Conservation (phyloP, 805 yeast genomes). For the Myxozyma melibiosi region DNA sequence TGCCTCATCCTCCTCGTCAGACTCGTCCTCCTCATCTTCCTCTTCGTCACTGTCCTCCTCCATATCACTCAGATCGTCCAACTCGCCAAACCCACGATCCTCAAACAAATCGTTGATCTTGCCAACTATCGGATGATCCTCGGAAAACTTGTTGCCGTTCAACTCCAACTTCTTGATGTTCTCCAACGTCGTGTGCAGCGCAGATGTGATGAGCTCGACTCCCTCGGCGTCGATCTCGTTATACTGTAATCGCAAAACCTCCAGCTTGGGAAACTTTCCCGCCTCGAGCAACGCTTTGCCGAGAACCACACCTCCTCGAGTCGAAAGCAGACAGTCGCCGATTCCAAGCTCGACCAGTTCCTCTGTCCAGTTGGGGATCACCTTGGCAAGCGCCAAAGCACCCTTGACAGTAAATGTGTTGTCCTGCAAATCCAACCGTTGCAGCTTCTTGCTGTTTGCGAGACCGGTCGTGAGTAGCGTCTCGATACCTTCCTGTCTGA, state of each 20-base stretch:
- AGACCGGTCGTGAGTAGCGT: constrained; percentile 75
- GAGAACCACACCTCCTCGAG: constrained; percentile 68
- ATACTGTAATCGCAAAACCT: constrained; percentile 74
- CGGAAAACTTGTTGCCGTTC: constrained; percentile 91
- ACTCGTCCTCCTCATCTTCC: constrained; percentile 61
- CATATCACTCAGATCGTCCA: constrained; percentile 92
- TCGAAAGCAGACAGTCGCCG: constrained; percentile 84
- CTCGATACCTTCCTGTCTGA: constrained; percentile 89
- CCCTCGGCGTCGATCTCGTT: constrained; percentile 78
- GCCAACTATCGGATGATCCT: constrained; percentile 74
- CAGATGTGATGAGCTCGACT: constrained; percentile 59
- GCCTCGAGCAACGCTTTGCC: constrained; percentile 44
- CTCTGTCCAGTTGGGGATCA: constrained; percentile 62
- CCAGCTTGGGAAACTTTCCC: constrained; percentile 48
- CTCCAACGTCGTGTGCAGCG: constrained; percentile 57
- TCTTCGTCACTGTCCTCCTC: constrained; percentile 67
- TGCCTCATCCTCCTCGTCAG: constrained; percentile 37
- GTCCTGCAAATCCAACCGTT: constrained; percentile 85
- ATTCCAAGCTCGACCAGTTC: constrained; percentile 74
- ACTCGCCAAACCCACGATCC: constrained; percentile 73
- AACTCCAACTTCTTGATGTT: constrained; percentile 70
- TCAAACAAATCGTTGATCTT: constrained; percentile 64
- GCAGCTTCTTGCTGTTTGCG: constrained; percentile 58
- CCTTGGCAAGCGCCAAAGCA: constrained; percentile 63
- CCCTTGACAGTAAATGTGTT: constrained; percentile 83